Base-by-base conservation (phyloP, 2,329 filamentous ascomycete genomes). In the Tympanopsis confertula region DNA sequence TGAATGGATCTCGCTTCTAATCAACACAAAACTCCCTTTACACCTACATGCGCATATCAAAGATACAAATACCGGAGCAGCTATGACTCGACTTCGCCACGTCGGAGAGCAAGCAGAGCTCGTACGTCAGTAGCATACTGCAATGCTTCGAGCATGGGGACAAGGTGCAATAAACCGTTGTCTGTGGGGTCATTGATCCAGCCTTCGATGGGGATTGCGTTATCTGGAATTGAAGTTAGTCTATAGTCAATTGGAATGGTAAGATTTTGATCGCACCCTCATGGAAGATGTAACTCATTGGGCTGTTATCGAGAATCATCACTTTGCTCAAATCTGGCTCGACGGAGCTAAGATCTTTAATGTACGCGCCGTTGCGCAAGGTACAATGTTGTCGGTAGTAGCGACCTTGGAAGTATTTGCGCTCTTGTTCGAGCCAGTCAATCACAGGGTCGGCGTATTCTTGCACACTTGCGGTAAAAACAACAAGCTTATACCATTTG, bases 101-200 rank as follows among this genome's bases (percentile, higher is more conserved):
- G 70, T 48, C 80, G 69, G 41, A 86, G 63, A 38, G 78, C 78
- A 45, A 86, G 62, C 43, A 85, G 62, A 32, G 81, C 78, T 44
- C 81, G 67, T 36, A 85, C 79, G 58, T 86, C 81, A 19, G 78
- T 83, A 45, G 78, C 78, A 59, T 84, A 83, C 57, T 85, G 81
- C 50, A 86, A 57, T 26, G 76, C 80, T 59, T 86, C 81, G 32
- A 86, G 65, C 48, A 85, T 62, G 14, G 81, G 81, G 38, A 86
- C 70, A 39, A 86, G 64, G 57, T 85, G 76, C 47, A 85, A 61
- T 38, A 86, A 65, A 51, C 82, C 79, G 52, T 82, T 82, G 56
- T 86, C 81, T 19, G 81, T 85, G 5, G 81, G 81, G 55, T 86
- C 81, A 53, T 73, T 82, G 54, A 86, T 85, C 81, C 81, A 86